Percentiles rank a stretch among this genome's conserved stretches.
phyloP scores from a whole-genome alignment of 441 rosid genomes.

The Erodium texanum region DNA sequence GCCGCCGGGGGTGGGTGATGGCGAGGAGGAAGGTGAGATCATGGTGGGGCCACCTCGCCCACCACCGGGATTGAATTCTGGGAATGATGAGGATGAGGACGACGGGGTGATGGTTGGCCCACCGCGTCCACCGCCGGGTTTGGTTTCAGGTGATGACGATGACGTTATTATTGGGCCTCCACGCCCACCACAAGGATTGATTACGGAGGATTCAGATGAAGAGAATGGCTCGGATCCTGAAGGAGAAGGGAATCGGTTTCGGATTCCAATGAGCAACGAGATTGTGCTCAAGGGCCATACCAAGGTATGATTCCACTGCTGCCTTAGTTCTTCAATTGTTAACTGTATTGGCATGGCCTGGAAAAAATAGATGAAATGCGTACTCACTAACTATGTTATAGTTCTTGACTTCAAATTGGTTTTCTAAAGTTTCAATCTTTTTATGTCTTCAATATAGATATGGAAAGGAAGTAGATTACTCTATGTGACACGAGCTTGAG shows the following conservation, averaged over 20 bases:
- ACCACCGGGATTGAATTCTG: not conserved
- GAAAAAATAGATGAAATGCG: not conserved
- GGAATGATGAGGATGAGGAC: slow-evolving; percentile 6
- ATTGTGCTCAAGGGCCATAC: slow-evolving; percentile 83
- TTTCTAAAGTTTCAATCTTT: not conserved
- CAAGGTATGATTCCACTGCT: slow-evolving; percentile 38
- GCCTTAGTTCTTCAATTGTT: not conserved
- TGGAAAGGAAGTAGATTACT: not conserved
- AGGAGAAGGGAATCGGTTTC: slow-evolving; percentile 44
- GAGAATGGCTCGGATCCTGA: slow-evolving; percentile 23
- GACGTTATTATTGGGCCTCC: slow-evolving; percentile 35
- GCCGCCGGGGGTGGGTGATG: slow-evolving; percentile 1
- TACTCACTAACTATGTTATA: not conserved
- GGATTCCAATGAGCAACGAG: slow-evolving; percentile 74
- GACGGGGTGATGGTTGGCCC: slow-evolving; percentile 27
- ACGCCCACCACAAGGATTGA: slow-evolving; percentile 32
- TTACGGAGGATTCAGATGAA: slow-evolving; percentile 29
- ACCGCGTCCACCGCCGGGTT: slow-evolving; percentile 41
- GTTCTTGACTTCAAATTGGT: not conserved
- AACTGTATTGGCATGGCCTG: no score
- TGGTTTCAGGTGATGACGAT: slow-evolving; percentile 22
- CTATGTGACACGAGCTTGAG: not conserved
- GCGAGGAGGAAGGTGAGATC: slow-evolving; percentile 3
- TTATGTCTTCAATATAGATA: not conserved
- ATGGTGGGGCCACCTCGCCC: slow-evolving; percentile 7